Base-by-base conservation (phyloP, 257 asterid genomes). In the Penstemon davidsonii region DNA sequence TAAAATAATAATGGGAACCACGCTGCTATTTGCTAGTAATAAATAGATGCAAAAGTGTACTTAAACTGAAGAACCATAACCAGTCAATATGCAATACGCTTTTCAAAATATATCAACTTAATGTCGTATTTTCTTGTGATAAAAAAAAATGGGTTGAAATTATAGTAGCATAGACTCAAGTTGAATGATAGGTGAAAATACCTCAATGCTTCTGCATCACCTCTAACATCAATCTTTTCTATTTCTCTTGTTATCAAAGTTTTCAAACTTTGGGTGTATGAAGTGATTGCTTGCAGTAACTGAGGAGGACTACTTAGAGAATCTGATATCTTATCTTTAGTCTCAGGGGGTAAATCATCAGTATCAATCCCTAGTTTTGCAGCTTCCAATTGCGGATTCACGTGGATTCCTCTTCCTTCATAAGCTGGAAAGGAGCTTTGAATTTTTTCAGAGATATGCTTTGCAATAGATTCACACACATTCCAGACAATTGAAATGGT, bases 191-290 rank as follows among this genome's bases (percentile, higher is more conserved):
- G 4, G 64, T 60, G 55, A 66, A 9, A 57, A 69, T 79, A 91
- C 99, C 97, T 91, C 75, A 94, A 78, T 66, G 88, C 87, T 79
- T 94, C 99, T 70, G 98, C 99, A 83, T 94, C 99, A 75, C 91
- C 96, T 82, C 96, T 83, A 55, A 87, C 85, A 71, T 94, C 96
- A 70, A 84, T 83, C 75, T 87, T 88, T 69, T 91, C 98, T 60
- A 80, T 87, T 80, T 94, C 99, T 71, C 79, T 82, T 59, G 80
- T 62, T 69, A 94, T 81, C 64, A 78, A 73, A 75, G 81, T 73
- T 83, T 82, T 86, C 78, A 94, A 75, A 79, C 89, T 80, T 74
- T 88, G 96, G 49, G 93, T 84, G 81, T 89, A 89, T 5, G 88
- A 76, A 65, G 90, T 91, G 70, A 91, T 86, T 53, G 98, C 96